Base-by-base conservation (phyloP, 257 asterid genomes). In the Echites panduratus region DNA sequence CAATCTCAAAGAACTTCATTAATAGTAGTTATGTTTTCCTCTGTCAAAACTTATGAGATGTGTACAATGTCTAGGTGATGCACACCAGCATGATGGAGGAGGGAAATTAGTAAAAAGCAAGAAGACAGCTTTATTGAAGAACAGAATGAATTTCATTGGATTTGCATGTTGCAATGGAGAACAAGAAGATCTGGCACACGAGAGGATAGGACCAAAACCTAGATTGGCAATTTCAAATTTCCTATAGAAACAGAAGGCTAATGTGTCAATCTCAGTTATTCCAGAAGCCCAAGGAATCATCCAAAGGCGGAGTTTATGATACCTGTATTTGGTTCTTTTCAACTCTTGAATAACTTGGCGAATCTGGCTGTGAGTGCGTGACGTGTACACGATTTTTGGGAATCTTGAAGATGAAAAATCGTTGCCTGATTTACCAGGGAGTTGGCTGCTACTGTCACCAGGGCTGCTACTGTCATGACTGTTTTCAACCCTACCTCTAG, bases 361-460 rank as follows among this genome's bases (percentile, higher is more conserved):
- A 81, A 94, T 87, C 85, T 94, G 99, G 79, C 99, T 94, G 84
- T 94, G 99, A 62, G 99, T 94, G 68, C 99, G 99, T 40, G 99
- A 89, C 61, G 99, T 81, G 82, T 94, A 94, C 64, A 94, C 75
- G 64, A 94, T 94, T 68, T 84, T 76, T 52, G 98, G 99, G 48
- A 77, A 77, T 61, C 69, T 70, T 62, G 97, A 87, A 71, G 89
- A 80, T 70, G 78, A 80, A 43, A 89, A 84, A 73, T 81, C 96
- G 4, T 83, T 65, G 63, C 68, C 52, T 27, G 87, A 80, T 71
- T 85, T 88, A 32, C 43, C 76, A 22, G 76, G 47, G 79, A 72
- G 68, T 82, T 85, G 92, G 77, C 88, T 84, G 82, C 78, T 87
- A 79, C 80, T 70, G 65, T 85, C 89, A 35, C 50, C 77, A 26